Conservation (phyloP, 768 basidiomycete species). For the Naematelia encephala region DNA sequence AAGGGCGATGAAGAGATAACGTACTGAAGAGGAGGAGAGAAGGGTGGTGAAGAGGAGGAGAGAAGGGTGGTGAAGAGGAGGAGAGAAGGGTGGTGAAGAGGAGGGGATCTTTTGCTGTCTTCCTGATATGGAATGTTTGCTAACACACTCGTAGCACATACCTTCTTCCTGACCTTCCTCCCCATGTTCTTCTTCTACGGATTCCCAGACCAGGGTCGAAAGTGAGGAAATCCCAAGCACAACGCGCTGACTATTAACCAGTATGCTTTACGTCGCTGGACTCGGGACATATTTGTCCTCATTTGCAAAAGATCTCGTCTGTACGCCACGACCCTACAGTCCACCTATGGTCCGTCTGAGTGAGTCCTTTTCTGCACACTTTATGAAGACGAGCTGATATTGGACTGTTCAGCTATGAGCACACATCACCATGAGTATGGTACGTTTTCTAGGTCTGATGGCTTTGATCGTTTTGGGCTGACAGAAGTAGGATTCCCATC, state of each 20-base stretch:
- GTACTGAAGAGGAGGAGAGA: not conserved
- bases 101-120: too few relatives aligned
- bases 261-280: slow-evolving; percentile 67
- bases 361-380: slow-evolving; percentile 51
- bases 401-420: slow-evolving; percentile 33
- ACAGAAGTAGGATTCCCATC: slow-evolving; percentile 72
- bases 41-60: not conserved
- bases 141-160: slow-evolving; percentile 36
- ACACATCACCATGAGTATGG: slow-evolving; percentile 41
- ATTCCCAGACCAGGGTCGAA: slow-evolving; percentile 64
- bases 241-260: slow-evolving; percentile 36
- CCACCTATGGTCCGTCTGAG: slow-evolving; percentile 89
- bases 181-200: slow-evolving; percentile 90
- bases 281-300: slow-evolving; percentile 83
- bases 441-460: slow-evolving; percentile 14
- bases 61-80: not conserved
- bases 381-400: slow-evolving; percentile 2
- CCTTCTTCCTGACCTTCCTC: slow-evolving; percentile 84
- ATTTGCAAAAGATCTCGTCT: slow-evolving; percentile 81
- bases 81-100: not conserved
- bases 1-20: not conserved
- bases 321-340: slow-evolving; percentile 81
- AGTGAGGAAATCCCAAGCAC: slow-evolving; percentile 56
- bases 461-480: not conserved
- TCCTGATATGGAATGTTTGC: not conserved